Conservation (phyloP, 2,329 filamentous ascomycete species). For the Paecilomyces sp. region DNA sequence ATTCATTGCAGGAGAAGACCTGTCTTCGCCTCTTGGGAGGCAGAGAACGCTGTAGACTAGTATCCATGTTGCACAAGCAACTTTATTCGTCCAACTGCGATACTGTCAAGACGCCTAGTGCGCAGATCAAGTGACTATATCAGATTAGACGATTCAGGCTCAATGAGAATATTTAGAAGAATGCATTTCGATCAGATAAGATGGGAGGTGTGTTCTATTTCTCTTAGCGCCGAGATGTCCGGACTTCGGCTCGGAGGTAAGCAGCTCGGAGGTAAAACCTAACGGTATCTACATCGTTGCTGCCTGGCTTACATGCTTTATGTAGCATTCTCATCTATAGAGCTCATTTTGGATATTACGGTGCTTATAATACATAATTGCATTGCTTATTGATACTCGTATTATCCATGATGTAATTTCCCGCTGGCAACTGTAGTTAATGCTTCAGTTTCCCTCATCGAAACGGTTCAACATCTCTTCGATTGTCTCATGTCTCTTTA, state of each 20-base stretch:
- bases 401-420: no score
- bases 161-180: not conserved
- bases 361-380: no score
- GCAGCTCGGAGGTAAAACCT: not conserved
- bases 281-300: not conserved
- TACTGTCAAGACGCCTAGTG: not conserved
- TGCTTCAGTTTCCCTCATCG: not conserved
- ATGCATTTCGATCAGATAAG: not conserved
- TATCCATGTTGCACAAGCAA: not conserved
- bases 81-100: not conserved
- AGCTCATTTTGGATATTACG: no score
- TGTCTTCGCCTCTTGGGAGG: constrained; percentile 46
- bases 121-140: not conserved
- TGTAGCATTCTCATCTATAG: no score
- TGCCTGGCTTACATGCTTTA: no score
- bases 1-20: constrained; percentile 63
- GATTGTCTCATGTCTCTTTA: constrained; percentile 43
- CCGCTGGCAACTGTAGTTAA: not conserved
- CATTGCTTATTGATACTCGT: no score
- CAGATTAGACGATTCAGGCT: not conserved
- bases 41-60: not conserved
- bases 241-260: not conserved
- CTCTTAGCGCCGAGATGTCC: not conserved
- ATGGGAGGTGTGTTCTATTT: not conserved
- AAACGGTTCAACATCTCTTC: constrained; percentile 20